A percentile compares a stretch with the other conserved stretches of the same genome.
Conservation (phyloP, 106 monocot species). For the Gastrodia elata region DNA sequence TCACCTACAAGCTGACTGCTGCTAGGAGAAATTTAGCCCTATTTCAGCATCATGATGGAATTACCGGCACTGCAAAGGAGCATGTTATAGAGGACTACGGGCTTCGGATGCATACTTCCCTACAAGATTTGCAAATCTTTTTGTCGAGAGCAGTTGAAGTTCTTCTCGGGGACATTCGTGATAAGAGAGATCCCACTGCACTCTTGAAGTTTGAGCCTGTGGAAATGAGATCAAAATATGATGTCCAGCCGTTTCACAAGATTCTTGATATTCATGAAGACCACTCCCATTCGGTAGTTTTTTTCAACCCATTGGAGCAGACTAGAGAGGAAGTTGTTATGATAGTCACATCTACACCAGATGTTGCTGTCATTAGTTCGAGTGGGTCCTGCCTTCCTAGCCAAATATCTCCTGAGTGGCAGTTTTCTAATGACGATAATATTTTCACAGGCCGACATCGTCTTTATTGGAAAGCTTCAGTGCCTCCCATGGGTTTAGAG, state of each 20-base stretch:
- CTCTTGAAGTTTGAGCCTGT: conserved; percentile 61
- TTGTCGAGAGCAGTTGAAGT: conserved; percentile 77
- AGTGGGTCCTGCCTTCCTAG: conserved; percentile 61
- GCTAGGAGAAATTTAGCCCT: conserved; percentile 94
- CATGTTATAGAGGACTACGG: conserved; percentile 92
- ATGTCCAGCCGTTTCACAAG: conserved; percentile 77
- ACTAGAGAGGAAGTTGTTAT: conserved; percentile 80
- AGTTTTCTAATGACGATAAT: conserved; percentile 29
- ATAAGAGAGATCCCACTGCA: conserved; percentile 62
- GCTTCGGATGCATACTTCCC: conserved; percentile 70
- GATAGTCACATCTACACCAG: conserved; percentile 54
- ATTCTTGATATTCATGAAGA: conserved; percentile 35
- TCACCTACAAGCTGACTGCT: conserved; percentile 80
- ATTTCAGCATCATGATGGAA: conserved; percentile 97
- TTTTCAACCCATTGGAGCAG: conserved; percentile 89
- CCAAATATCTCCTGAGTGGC: conserved; percentile 87
- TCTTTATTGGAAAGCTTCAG: conserved; percentile 86
- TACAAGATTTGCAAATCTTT: conserved; percentile 85
- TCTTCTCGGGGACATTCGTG: conserved; percentile 47
- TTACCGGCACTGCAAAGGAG: conserved; percentile 94
- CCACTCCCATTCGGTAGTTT: conserved; percentile 36
- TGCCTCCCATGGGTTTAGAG: conserved; percentile 85
- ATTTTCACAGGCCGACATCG: conserved; percentile 56
- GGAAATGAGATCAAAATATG: conserved; percentile 74
- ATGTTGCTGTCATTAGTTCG: conserved; percentile 56